Evolutionary conservation across 2,329 filamentous ascomycete species (phyloP).

Genomic region (Phialocephala sp.): DNA sequence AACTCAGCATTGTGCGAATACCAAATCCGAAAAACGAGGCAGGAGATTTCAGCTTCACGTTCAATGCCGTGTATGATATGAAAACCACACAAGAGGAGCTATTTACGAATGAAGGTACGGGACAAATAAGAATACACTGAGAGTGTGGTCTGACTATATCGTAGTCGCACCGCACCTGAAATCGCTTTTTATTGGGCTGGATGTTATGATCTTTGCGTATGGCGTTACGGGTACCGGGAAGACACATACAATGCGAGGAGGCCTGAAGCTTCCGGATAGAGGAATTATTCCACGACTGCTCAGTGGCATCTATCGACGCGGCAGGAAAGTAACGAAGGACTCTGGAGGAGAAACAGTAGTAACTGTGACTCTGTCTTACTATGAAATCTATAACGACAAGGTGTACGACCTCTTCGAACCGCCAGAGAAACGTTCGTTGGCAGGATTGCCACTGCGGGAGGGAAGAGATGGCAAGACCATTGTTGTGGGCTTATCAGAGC

Average conservation of each 20-base stretch:
- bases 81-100: constrained; percentile 81
- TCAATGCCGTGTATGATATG: constrained; percentile 90
- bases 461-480: constrained; percentile 81
- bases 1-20: constrained; percentile 77
- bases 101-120: constrained; percentile 84
- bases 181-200: constrained; percentile 86
- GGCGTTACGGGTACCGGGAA: constrained; percentile 93
- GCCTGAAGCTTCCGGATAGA: constrained; percentile 81
- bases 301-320: constrained; percentile 82
- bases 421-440: constrained; percentile 76
- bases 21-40: constrained; percentile 91
- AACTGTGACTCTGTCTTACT: constrained; percentile 82
- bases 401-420: constrained; percentile 90
- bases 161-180: constrained; percentile 88
- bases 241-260: constrained; percentile 95
- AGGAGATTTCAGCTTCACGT: constrained; percentile 92
- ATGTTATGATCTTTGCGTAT: constrained; percentile 91
- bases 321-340: constrained; percentile 86
- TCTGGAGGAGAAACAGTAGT: constrained; percentile 72
- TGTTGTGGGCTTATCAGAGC: constrained; percentile 84
- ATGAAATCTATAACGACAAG: constrained; percentile 97
- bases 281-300: constrained; percentile 87
- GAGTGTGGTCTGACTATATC: neutral
- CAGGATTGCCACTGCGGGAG: constrained; percentile 82
- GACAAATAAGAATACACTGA: constrained; percentile 23